A percentile compares a stretch with the other conserved stretches of the same genome.
Conservation (phyloP, 805 yeast species). For the Wickerhamiella azymoides region DNA sequence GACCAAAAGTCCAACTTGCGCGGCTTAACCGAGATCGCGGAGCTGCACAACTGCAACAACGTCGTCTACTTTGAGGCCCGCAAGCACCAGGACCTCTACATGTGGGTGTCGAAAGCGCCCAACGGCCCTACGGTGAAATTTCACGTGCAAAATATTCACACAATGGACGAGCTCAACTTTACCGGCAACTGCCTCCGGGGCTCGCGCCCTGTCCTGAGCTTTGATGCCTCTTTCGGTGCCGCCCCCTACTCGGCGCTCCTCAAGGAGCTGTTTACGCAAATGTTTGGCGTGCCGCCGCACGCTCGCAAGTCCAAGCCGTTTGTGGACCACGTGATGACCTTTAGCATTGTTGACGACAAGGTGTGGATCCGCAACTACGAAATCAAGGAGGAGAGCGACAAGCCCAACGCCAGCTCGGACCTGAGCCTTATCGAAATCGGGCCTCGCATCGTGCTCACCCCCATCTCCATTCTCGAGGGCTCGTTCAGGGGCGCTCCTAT, state of each 20-base stretch:
- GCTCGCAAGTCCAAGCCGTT: conserved; percentile 91
- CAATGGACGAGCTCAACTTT: conserved; percentile 89
- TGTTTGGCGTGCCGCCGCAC: conserved; percentile 89
- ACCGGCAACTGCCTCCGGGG: conserved; percentile 95
- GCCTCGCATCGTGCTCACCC: conserved; percentile 87
- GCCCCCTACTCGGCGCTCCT: conserved; percentile 56
- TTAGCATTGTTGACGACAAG: conserved; percentile 82
- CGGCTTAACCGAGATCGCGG: conserved; percentile 91
- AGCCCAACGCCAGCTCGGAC: conserved; percentile 35
- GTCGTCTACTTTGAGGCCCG: conserved; percentile 88
- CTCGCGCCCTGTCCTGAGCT: conserved; percentile 83
- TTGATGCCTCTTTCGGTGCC: conserved; percentile 64
- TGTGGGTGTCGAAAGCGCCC: conserved; percentile 94
- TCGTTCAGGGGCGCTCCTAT: conserved; percentile 97
- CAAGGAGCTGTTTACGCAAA: conserved; percentile 70
- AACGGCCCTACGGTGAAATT: conserved; percentile 95
- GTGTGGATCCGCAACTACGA: conserved; percentile 94
- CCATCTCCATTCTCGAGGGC: conserved; percentile 84
- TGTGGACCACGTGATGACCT: conserved; percentile 87
- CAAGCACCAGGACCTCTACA: conserved; percentile 86
- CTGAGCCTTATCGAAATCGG: conserved; percentile 85
- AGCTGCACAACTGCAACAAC: conserved; percentile 92
- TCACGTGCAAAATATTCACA: conserved; percentile 87
- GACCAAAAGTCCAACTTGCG: conserved; percentile 82
- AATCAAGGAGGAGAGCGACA: conserved; percentile 46